Percentiles rank a stretch among this genome's conserved stretches.
Conservation (phyloP, 2,329 filamentous ascomycete genomes). For the Boeremia exigua region DNA sequence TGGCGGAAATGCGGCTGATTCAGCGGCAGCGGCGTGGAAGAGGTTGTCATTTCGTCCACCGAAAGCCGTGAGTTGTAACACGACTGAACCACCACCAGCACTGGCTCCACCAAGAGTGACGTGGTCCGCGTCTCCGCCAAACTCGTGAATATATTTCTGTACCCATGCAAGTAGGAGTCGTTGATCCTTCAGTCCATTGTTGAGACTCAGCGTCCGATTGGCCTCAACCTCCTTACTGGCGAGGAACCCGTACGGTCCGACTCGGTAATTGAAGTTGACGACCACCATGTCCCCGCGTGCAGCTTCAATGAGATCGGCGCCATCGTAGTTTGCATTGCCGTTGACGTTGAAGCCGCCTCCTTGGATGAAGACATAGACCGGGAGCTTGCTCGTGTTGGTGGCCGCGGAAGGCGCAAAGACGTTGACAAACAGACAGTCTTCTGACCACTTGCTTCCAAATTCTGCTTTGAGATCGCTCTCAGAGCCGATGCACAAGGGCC, state of each 20-base stretch:
- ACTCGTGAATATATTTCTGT: slow-evolving; percentile 43
- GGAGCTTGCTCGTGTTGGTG: slow-evolving; percentile 40
- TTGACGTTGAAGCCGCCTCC: slow-evolving; percentile 49
- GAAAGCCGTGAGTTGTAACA: slow-evolving; percentile 46
- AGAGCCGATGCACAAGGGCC: slow-evolving; percentile 43
- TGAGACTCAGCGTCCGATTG: slow-evolving; percentile 39
- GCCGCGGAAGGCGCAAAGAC: slow-evolving; percentile 47
- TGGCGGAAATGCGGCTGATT: slow-evolving; percentile 49
- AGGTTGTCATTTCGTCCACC: slow-evolving; percentile 46
- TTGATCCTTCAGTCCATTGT: slow-evolving; percentile 49
- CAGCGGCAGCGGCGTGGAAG: slow-evolving; percentile 43
- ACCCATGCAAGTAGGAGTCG: slow-evolving; percentile 47
- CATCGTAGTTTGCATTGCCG: slow-evolving; percentile 47
- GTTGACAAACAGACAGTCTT: slow-evolving; percentile 51
- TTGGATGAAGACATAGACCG: slow-evolving; percentile 51
- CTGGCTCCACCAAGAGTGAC: slow-evolving; percentile 49
- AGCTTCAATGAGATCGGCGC: slow-evolving; percentile 40
- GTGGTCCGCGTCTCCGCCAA: slow-evolving; percentile 49
- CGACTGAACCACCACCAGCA: slow-evolving; percentile 49
- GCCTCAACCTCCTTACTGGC: slow-evolving; percentile 39
- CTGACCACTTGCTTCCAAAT: slow-evolving; percentile 38
- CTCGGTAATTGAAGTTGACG: slow-evolving; percentile 51
- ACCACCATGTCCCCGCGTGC: slow-evolving; percentile 42
- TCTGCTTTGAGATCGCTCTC: slow-evolving; percentile 30
- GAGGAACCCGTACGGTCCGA: slow-evolving; percentile 50